These are phyloP conservation scores for Spathaspora passalidarum DNA, from an alignment of 805 yeast species.

Conservation along the genomic window DNA sequence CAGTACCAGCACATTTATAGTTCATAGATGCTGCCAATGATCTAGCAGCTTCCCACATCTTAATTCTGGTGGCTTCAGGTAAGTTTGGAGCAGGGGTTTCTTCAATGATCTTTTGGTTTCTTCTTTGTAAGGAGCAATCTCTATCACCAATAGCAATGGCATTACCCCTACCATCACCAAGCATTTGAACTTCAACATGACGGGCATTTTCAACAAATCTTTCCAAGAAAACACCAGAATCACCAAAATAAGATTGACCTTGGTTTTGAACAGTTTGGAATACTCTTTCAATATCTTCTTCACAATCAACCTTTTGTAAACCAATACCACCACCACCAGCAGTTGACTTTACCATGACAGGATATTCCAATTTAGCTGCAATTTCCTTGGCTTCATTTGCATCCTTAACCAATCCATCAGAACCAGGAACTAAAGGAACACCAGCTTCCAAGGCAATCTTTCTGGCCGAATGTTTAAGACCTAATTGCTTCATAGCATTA, in stretches of 20 bases:
- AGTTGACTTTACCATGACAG: constrained; percentile 94
- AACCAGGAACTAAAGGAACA: constrained; percentile 97
- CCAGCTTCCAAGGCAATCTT: constrained; percentile 88
- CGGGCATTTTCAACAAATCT: constrained; percentile 92
- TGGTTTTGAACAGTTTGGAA: constrained; percentile 92
- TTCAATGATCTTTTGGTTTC: constrained; percentile 94
- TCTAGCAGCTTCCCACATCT: constrained; percentile 82
- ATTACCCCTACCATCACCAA: constrained; percentile 92
- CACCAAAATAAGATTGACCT: constrained; percentile 91
- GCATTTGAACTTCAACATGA: constrained; percentile 94
- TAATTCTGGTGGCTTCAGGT: constrained; percentile 71
- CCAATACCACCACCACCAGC: constrained; percentile 99
- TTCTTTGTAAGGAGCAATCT: constrained; percentile 95
- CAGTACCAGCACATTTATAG: constrained; percentile 96
- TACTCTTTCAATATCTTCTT: constrained; percentile 75
- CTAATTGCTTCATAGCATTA: constrained; percentile 84
- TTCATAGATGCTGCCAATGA: constrained; percentile 77
- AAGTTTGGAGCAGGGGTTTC: constrained; percentile 97
- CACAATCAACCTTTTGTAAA: constrained; percentile 85
- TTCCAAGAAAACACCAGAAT: constrained; percentile 92
- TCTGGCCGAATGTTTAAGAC: constrained; percentile 95
- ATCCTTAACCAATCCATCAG: constrained; percentile 64
- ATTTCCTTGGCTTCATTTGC: constrained; percentile 72
- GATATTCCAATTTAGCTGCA: constrained; percentile 77
- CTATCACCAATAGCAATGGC: constrained; percentile 96